Base-by-base conservation (phyloP, 176 grass and related monocot genomes). In the Musa schizocarpa region DNA sequence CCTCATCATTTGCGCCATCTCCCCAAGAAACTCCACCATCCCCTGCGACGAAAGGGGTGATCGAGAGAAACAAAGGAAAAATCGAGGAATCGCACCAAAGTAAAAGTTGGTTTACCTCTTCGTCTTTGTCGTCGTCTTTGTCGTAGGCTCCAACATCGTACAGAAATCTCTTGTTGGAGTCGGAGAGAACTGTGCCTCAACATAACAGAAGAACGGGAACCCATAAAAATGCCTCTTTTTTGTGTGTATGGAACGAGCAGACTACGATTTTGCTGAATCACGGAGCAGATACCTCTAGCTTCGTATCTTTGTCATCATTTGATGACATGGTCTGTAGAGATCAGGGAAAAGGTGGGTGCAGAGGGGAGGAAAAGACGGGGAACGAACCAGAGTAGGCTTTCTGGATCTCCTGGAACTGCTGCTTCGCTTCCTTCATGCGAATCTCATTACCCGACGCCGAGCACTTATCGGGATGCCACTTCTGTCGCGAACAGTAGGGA, bases 1-100 rank as follows among this genome's bases (percentile, higher is more conserved):
- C 82, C 81, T 96, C 92, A 96, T 96, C 92, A 96, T 92, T 64
- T 96, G 87, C 53, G 87, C 82, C 92, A 96, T 92, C 85, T 96
- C 92, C 63, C 87, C 89, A 20, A 96, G 83, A 65, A 96, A 96
- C 48, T 96, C 87, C 9, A 82, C 92, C 92, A 96, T 96, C 58
- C 86, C 92, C 82, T 89, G 82, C 21, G 81, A 48, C 71, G 76
- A 69, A 12, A 86, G 69, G 54, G 70, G 24, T 59, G 79, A 24
- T 24, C 72, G 9, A 53, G 34, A 66, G 65, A 0, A 9, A 56
- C 6, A 73, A 55, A 20, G 12, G 19, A 5, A 22, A 55, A 23
- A 22, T 22, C 22, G 5, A 54, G 3, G 14, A 8, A 73, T 43
- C 34, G 34, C 34, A 43, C 34, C 34, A 43, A 43, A 43, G 34